Evolutionary conservation across 495 filamentous ascomycete genomes (phyloP), one percentile per base, ranked within the genome.

Genomic region (Aspergillus indologenus): DNA sequence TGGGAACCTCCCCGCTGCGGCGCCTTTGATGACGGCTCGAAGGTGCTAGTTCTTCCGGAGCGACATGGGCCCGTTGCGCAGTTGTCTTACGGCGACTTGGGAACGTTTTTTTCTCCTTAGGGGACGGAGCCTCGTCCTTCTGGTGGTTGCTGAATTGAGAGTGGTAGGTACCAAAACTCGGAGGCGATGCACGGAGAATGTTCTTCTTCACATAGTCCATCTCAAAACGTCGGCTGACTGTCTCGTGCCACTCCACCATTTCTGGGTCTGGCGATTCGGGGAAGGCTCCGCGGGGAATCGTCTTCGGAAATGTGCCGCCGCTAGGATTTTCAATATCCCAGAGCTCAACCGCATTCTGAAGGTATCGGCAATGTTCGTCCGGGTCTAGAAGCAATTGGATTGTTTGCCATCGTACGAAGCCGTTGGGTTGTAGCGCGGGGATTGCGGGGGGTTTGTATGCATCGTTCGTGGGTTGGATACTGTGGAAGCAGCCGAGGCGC

Each of bases 401-500:
- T 2, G 90, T 89, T 79, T 97, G 90, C 92, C 93, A 98, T 66
- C 87, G 85, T 44, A 93, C 87, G 68, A 96, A 98, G 22, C 94
- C 94, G 61, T 83, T 84, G 0, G 81, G 77, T 43, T 91, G 92
- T 56, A 98, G 76, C 15, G 91, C 89, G 11, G 94, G 94, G 42
- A 96, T 80, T 1, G 82, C 84, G 0, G 94, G 94, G 12, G 86
- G 73, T 2, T 82, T 79, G 66, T 87, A 96, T 47, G 88, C 85
- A 62, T 92, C 83, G 14, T 78, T 73, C 19, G 85, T 83, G 0
- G 88, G 87, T 54, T 87, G 86, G 14, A 92, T 81, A 29, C 83
- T 84, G 68, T 94, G 89, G 59, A 91, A 89, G 71, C 94, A 97
- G 50, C 92, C 95, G 29, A 96, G 77, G 3, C 88, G 90, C 65